Evolutionary conservation across 306 rosid genomes (phyloP), one percentile per base, ranked within the genome.

Genomic region (Lathyrus aphaca): DNA sequence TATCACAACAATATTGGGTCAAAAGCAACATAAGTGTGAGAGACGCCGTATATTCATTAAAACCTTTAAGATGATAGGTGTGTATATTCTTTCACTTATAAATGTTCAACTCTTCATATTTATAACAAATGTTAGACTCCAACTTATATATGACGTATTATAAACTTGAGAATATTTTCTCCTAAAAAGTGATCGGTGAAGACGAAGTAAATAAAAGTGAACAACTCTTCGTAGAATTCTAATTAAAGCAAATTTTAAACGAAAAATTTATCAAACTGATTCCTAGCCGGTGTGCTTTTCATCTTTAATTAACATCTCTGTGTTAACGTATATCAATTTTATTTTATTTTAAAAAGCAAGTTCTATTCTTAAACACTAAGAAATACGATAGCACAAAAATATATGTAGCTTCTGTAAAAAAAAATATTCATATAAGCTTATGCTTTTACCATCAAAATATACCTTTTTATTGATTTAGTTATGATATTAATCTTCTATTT

Each of bases 331-430:
- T 17, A 21, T 50, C 30, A 19, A 51, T 51, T 51, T 14, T 23
- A 1, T 2, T 45, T 8, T 25, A 3, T 25, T 48, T 17, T 17
- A 2, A 44, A 7, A 45, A 45, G 19, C 51, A 46, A 16, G 21
- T 48, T 48, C 54, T 15, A 48, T 48, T 19, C 58, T 51, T 51
- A 51, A 19, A 51, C 58, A 19, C 30, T 51, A 51, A 51, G 58
- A 19, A 51, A 51, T 11, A 51, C 30, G 3, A 10, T 51, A 19
- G 30, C 54, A 48, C 54, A 48, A 48, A 16, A 48, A 48, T 2
- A 48, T 15, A 48, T 16, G 17, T 46, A 46, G 53, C 19, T 46
- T 46, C 16, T 1, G 49, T 30, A 30, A 30, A 30, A 30, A 30
- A 30, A 30, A 30, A 21, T 1, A 21, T 21, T 6, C 1, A 32